phyloP scores from a whole-genome alignment of 495 filamentous ascomycete genomes.

The Talaromyces ruber region DNA sequence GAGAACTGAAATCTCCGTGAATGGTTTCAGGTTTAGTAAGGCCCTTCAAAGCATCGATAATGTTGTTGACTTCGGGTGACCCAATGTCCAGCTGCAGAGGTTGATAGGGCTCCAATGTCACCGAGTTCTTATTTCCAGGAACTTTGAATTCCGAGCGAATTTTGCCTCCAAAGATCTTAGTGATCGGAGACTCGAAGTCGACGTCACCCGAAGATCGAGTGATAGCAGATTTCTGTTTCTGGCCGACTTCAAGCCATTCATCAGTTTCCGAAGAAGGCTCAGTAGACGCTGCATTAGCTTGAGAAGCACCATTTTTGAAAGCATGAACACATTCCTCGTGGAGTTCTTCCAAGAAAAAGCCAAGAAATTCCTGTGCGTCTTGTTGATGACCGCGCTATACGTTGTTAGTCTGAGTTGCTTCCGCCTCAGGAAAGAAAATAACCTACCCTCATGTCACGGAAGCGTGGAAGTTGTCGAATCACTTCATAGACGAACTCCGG shows the following conservation, averaged over 20 bases:
- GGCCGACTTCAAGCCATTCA: conserved; percentile 92
- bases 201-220: conserved; percentile 81
- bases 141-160: conserved; percentile 83
- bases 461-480: conserved; percentile 75
- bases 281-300: conserved; percentile 26
- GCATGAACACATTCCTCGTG: conserved; percentile 85
- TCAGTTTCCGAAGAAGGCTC: conserved; percentile 23
- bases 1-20: conserved; percentile 78
- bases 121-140: conserved; percentile 78
- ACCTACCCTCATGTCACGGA: conserved; percentile 81
- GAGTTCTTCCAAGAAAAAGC: conserved; percentile 84
- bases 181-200: conserved; percentile 70
- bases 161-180: conserved; percentile 89
- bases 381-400: conserved; percentile 84
- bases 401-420: conserved; percentile 5
- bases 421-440: background rate
- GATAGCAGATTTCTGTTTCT: conserved; percentile 76
- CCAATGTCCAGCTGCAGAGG: conserved; percentile 93
- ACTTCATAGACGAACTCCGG: conserved; percentile 95
- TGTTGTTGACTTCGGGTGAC: conserved; percentile 73
- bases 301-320: conserved; percentile 45
- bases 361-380: conserved; percentile 95
- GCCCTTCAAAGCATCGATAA: conserved; percentile 81
- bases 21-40: conserved; percentile 77
- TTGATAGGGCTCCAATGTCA: conserved; percentile 89